These are phyloP conservation scores for Tolypocladium pustulatum DNA, from an alignment of 2,329 filamentous ascomycete genomes.

Conservation along the genomic window DNA sequence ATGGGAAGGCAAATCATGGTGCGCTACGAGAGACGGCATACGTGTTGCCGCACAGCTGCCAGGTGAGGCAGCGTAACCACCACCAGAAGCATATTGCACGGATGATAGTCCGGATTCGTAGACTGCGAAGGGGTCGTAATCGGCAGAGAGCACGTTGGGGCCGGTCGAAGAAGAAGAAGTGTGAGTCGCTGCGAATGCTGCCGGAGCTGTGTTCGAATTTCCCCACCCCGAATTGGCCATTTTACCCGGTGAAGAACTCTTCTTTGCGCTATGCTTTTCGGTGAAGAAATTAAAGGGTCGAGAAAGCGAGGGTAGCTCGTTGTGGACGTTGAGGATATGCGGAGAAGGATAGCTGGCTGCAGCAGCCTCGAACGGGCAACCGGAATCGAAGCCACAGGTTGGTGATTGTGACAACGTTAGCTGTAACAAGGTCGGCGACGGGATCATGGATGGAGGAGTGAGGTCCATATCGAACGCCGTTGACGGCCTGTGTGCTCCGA, in stretches of 20 bases:
- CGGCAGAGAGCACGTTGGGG: neutral
- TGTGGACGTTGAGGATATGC: neutral
- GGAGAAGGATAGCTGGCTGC: neutral
- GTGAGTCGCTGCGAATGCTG: neutral
- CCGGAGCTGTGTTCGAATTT: neutral
- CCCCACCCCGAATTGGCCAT: constrained; percentile 1
- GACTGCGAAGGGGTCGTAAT: neutral
- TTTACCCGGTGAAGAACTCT: too few species aligned
- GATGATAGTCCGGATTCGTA: neutral
- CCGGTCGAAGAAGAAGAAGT: neutral
- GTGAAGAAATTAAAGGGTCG: neutral
- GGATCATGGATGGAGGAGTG: constrained; percentile 35
- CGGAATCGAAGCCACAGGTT: neutral
- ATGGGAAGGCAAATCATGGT: neutral
- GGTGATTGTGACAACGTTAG: neutral
- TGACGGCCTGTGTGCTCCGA: neutral
- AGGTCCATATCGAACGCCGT: constrained; percentile 31
- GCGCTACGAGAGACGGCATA: neutral
- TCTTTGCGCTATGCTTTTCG: neutral
- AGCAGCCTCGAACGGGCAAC: neutral
- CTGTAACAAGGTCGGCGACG: constrained; percentile 19
- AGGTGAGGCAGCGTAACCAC: neutral
- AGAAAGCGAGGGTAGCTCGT: neutral
- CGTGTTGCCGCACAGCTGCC: neutral
- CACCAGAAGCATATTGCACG: neutral